phyloP scores from a whole-genome alignment of 116 monocot species.

The Papilionanthe hybrid region DNA sequence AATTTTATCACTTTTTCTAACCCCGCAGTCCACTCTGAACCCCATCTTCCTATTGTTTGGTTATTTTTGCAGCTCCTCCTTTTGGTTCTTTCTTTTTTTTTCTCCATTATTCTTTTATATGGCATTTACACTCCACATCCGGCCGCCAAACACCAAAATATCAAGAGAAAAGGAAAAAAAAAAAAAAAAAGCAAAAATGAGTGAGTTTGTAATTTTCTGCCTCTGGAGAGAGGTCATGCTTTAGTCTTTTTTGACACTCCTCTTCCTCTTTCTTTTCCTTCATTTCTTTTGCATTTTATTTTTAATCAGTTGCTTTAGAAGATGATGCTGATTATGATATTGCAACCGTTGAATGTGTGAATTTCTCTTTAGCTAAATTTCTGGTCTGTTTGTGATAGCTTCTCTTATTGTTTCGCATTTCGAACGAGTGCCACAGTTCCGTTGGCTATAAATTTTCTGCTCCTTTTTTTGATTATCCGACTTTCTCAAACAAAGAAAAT shows the following conservation, averaged over 20 bases:
- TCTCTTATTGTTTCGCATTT: too few relatives aligned
- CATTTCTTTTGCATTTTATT: background rate
- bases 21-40: background rate
- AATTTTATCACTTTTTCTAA: background rate
- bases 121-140: too few relatives aligned
- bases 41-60: background rate
- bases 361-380: background rate
- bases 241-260: background rate
- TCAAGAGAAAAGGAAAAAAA: too few relatives aligned
- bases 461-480: too few relatives aligned
- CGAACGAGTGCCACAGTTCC: too few relatives aligned
- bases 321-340: background rate
- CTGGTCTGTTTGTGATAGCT: background rate
- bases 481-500: too few relatives aligned
- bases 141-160: too few relatives aligned
- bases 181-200: background rate
- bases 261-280: background rate
- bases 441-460: too few relatives aligned
- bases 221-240: background rate
- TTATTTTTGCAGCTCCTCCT: background rate
- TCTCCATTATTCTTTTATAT: background rate
- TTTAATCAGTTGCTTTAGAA: background rate
- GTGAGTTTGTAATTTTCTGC: background rate
- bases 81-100: background rate
- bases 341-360: background rate